Conservation (phyloP, 139 green algal species). For the Trebouxia sp. region DNA sequence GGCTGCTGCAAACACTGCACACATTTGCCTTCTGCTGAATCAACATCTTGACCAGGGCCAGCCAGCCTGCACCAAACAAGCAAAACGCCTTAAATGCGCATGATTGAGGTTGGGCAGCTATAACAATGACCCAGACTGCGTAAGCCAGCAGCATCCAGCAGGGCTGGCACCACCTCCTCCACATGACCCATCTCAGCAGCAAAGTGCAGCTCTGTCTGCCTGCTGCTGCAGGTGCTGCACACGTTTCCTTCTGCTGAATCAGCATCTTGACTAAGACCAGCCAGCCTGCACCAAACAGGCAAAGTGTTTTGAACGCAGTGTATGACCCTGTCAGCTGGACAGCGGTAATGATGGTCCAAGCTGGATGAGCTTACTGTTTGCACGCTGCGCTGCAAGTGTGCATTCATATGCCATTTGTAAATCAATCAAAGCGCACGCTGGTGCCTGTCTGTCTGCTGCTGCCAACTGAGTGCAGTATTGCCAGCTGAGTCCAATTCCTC, state of each 20-base stretch:
- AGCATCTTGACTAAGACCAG: background rate
- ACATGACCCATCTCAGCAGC: conserved; percentile 44
- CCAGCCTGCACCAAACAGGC: background rate
- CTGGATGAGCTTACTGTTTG: too few relatives aligned
- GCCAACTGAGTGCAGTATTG: too few relatives aligned
- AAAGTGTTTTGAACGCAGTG: too few relatives aligned
- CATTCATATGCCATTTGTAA: too few relatives aligned
- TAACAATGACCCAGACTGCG: too few relatives aligned
- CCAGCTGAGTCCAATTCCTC: too few relatives aligned
- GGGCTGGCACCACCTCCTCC: conserved; percentile 43
- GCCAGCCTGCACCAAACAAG: background rate
- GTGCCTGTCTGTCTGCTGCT: too few relatives aligned
- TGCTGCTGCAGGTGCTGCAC: background rate
- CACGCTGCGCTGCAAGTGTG: too few relatives aligned
- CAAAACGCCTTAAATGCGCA: too few relatives aligned
- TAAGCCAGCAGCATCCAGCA: conserved; percentile 54
- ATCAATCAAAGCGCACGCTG: too few relatives aligned
- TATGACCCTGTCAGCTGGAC: too few relatives aligned
- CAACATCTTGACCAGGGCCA: conserved; percentile 14
- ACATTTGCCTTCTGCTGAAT: conserved; percentile 16
- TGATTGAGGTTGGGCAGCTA: background rate
- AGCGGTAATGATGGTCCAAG: too few relatives aligned
- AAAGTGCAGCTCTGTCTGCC: conserved; percentile 50
- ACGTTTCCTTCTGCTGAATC: background rate
- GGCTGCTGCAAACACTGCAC: background rate